Evolutionary conservation across 176 grass and related monocot species (phyloP).

Genomic region (Miscanthus lutarioriparius): DNA sequence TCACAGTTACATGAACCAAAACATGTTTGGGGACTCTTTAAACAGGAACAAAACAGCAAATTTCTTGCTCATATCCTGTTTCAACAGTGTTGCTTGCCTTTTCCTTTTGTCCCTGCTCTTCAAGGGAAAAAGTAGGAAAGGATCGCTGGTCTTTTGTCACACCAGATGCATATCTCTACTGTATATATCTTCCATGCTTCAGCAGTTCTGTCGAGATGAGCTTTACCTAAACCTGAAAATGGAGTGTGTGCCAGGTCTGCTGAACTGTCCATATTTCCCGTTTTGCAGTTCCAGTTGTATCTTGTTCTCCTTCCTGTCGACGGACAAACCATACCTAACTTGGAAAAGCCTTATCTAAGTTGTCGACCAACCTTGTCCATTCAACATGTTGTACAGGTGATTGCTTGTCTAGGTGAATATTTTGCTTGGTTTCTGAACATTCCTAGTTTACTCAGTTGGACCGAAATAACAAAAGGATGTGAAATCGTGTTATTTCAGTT

Average conservation of each 20-base stretch:
- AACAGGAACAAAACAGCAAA: background rate
- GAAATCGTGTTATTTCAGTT: constrained; percentile 47
- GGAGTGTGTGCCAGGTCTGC: background rate
- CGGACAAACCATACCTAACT: constrained; percentile 45
- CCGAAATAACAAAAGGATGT: constrained; percentile 6
- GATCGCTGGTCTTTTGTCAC: background rate
- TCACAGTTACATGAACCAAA: background rate
- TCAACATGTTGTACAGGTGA: constrained; percentile 59
- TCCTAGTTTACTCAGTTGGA: constrained; percentile 17
- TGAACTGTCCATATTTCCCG: constrained; percentile 26
- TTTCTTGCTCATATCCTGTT: background rate
- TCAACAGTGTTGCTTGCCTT: background rate
- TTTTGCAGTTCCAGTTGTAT: constrained; percentile 56
- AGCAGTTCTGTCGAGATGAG: constrained; percentile 3
- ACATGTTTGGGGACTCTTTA: background rate
- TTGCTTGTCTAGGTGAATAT: constrained; percentile 7
- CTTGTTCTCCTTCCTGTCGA: constrained; percentile 62
- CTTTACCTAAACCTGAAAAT: background rate
- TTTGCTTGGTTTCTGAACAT: constrained; percentile 7
- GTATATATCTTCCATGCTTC: background rate
- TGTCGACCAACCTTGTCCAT: constrained; percentile 57
- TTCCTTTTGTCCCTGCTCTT: too few relatives aligned
- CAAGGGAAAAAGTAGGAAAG: background rate
- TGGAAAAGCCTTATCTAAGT: constrained; percentile 71
- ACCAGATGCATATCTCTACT: background rate